A percentile compares a stretch with the other conserved stretches of the same genome.
Evolutionary conservation across 2,329 filamentous ascomycete genomes (phyloP).

Genomic region (Davidsoniella neocaledoniae): DNA sequence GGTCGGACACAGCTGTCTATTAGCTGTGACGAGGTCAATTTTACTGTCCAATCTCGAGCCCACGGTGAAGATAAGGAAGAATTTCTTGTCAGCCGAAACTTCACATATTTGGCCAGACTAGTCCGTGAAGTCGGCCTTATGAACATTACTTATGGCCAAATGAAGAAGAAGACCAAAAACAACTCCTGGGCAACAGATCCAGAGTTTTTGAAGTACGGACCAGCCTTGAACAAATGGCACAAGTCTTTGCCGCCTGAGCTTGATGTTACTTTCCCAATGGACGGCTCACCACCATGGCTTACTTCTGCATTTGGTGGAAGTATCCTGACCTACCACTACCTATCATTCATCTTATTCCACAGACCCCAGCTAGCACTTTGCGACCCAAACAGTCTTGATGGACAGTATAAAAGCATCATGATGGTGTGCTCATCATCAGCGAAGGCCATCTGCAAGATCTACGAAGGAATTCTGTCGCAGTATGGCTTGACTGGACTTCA

Average conservation of each 20-base stretch:
- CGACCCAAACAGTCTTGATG: conserved; percentile 52
- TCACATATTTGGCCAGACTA: conserved; percentile 61
- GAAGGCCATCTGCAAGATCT: conserved; percentile 68
- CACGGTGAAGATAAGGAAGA: conserved; percentile 59
- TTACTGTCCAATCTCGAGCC: conserved; percentile 45
- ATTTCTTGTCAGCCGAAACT: conserved; percentile 64
- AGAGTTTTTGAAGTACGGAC: conserved; percentile 63
- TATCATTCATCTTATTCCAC: conserved; percentile 73
- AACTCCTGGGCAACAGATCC: conserved; percentile 62
- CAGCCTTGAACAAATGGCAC: conserved; percentile 60
- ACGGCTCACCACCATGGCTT: conserved; percentile 69
- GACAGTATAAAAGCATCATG: conserved; percentile 79
- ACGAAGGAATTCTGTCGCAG: conserved; percentile 62
- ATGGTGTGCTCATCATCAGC: conserved; percentile 69
- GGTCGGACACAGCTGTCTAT: conserved; percentile 67
- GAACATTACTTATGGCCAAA: conserved; percentile 54
- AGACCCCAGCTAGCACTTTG: conserved; percentile 70
- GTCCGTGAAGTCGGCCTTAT: conserved; percentile 65
- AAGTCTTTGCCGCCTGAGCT: conserved; percentile 64
- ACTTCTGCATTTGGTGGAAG: conserved; percentile 79
- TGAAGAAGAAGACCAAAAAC: conserved; percentile 57
- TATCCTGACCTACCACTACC: conserved; percentile 73
- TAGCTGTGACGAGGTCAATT: conserved; percentile 58
- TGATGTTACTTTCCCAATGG: conserved; percentile 56
- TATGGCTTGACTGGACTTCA: conserved; percentile 68